phyloP scores from a whole-genome alignment of 2,329 filamentous ascomycete species.

The Hymenotorrendiella dingleyae region DNA sequence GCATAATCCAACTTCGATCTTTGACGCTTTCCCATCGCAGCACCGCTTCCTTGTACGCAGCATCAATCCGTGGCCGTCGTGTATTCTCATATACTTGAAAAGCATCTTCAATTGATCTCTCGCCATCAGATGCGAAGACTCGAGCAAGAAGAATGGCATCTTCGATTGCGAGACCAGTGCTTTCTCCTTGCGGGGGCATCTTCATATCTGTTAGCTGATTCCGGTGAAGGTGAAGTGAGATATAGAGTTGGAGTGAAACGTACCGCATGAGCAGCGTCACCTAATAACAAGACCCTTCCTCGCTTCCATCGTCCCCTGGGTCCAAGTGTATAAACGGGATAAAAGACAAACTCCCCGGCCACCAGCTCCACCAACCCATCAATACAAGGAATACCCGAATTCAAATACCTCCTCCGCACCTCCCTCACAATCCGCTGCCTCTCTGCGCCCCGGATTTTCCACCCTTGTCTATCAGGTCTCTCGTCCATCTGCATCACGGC shows the following conservation, averaged over 20 bases:
- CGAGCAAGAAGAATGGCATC: constrained; percentile 43
- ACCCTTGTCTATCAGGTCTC: constrained; percentile 12
- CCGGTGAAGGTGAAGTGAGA: not conserved
- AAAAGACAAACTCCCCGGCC: constrained; percentile 10
- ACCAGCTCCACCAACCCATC: constrained; percentile 4
- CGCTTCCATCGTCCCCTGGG: constrained; percentile 10
- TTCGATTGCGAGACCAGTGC: constrained; percentile 46
- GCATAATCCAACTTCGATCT: no score
- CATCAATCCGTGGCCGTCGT: constrained; percentile 38
- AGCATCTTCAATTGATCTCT: constrained; percentile 35
- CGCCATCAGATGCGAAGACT: constrained; percentile 18
- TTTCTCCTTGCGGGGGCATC: constrained; percentile 47
- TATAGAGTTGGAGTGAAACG: not conserved
- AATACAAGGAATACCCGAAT: no score
- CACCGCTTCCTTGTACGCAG: constrained; percentile 38
- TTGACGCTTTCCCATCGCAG: constrained; percentile 21
- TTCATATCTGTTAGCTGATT: constrained; percentile 6
- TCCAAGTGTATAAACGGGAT: constrained; percentile 12
- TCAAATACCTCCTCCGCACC: no score
- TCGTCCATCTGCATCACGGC: constrained; percentile 11
- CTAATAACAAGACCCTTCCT: constrained; percentile 12
- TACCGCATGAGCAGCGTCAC: constrained; percentile 20
- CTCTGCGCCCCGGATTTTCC: constrained; percentile 9
- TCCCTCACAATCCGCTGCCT: constrained; percentile 5
- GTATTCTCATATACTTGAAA: constrained; percentile 43